Percentiles rank a stretch among this genome's conserved stretches.
Conservation (phyloP, 306 rosid species). For the Urtica urens region DNA sequence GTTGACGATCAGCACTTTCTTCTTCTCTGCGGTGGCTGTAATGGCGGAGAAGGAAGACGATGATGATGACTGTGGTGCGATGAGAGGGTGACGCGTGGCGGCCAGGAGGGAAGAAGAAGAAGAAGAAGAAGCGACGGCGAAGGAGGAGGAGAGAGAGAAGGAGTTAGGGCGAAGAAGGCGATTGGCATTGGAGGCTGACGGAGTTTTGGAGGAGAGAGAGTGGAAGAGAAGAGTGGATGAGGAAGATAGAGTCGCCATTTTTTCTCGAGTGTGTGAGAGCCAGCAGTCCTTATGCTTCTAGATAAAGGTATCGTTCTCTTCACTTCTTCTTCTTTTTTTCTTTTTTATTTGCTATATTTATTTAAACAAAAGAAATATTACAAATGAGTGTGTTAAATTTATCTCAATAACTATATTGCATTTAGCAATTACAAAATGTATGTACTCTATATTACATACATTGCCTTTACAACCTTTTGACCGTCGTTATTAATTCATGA, state of each 20-base stretch:
- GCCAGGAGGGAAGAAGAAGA: conserved; percentile 13
- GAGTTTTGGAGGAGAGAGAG: conserved; percentile 26
- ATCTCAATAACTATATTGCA: too few relatives aligned
- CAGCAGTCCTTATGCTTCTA: conserved; percentile 30
- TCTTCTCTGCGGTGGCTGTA: conserved; percentile 37
- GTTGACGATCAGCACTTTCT: conserved; percentile 68
- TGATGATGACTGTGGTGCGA: conserved; percentile 25
- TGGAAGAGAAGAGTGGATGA: conserved; percentile 42
- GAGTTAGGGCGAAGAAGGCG: conserved; percentile 28
- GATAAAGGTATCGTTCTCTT: conserved; percentile 11
- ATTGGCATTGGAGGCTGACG: conserved; percentile 23
- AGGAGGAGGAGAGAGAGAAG: conserved; percentile 41
- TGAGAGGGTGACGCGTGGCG: conserved; percentile 13
- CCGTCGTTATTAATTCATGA: too few relatives aligned
- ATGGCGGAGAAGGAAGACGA: conserved; percentile 33
- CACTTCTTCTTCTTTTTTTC: too few relatives aligned
- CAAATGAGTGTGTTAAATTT: too few relatives aligned
- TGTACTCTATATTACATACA: too few relatives aligned
- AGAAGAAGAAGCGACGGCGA: conserved; percentile 38
- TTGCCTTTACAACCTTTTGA: too few relatives aligned
- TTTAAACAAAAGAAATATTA: too few relatives aligned
- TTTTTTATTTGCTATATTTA: too few relatives aligned
- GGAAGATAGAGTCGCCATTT: conserved; percentile 65
- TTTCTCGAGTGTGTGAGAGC: conserved; percentile 28
- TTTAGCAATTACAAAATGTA: too few relatives aligned